These are phyloP conservation scores for Alternaria longipes DNA, from an alignment of 2,329 filamentous ascomycete species.

Conservation along the genomic window DNA sequence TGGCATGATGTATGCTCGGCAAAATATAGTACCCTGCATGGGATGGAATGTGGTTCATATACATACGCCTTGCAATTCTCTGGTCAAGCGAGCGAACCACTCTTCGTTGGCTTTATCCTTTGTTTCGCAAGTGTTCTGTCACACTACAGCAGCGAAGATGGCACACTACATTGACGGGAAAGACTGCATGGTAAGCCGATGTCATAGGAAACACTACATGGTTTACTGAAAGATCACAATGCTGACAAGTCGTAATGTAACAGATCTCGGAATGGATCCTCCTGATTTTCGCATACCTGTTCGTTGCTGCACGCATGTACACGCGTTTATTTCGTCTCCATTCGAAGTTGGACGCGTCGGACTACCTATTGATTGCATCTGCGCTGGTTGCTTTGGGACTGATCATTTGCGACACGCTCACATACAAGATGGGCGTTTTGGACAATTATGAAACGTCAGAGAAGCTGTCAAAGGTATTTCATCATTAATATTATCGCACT, in stretches of 20 bases:
- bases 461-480: constrained; percentile 29
- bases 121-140: constrained; percentile 3
- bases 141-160: constrained; percentile 17
- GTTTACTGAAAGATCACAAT: background rate
- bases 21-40: constrained; percentile 6
- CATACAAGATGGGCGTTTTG: constrained; percentile 22
- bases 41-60: constrained; percentile 6
- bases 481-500: no score
- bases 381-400: constrained; percentile 18
- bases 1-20: constrained; percentile 3
- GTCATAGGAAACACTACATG: background rate
- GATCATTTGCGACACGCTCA: constrained; percentile 30
- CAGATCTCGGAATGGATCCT: constrained; percentile 36
- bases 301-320: constrained; percentile 30
- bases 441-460: constrained; percentile 29
- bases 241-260: background rate
- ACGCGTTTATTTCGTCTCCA: constrained; percentile 25
- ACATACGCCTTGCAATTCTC: constrained; percentile 11
- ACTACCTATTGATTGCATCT: constrained; percentile 28
- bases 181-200: constrained; percentile 27
- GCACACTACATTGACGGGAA: constrained; percentile 28
- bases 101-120: constrained; percentile 4
- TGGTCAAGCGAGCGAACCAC: constrained; percentile 12
- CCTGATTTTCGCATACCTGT: constrained; percentile 25
- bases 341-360: constrained; percentile 26